Base-by-base conservation (phyloP, 164 flowering plant species). In the Aristolochia fimbriata region DNA sequence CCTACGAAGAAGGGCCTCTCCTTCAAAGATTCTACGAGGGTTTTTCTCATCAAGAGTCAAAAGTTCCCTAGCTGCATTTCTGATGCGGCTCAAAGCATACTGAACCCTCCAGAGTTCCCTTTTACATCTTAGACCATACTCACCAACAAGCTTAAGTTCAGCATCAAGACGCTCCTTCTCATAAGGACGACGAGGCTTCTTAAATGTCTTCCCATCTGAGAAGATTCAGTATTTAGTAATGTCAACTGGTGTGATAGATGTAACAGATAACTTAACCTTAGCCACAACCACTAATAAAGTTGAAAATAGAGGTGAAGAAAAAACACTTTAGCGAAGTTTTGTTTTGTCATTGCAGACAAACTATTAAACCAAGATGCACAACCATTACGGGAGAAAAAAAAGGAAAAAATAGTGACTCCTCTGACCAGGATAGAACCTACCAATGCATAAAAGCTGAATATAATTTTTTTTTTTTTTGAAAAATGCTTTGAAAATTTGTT, bases 91-190 rank as follows among this genome's bases (percentile, higher is more conserved):
- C 45, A 83, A 49, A 17, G 74, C 85, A 63, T 80, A 83, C 59
- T 83, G 87, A 43, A 83, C 87, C 55, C 87, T 77, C 87, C 87
- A 83, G 59, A 83, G 51, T 76, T 83, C 87, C 24, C 88, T 68
- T 78, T 83, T 80, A 59, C 83, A 78, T 21, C 87, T 76, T 27
- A 83, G 75, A 30, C 85, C 88, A 46, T 77, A 83, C 68, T 81
- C 85, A 43, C 85, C 88, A 0, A 83, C 88, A n/a, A 81, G 82
- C 71, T 78, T 83, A 73, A 83, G 60, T 77, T 83, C 88, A 0
- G 83, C 78, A 57, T 83, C 85, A 72, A 81, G 58, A 27, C 88
- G 80, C 68, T 83, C 88, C 77, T 79, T 83, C 77, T 83, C 85
- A 25, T 79, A 81, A 0, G 88, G 85, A 59, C 83, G 83, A 2